Evolutionary conservation across 148 eudicot species (phyloP).

Genomic region (Cornus kousa): DNA sequence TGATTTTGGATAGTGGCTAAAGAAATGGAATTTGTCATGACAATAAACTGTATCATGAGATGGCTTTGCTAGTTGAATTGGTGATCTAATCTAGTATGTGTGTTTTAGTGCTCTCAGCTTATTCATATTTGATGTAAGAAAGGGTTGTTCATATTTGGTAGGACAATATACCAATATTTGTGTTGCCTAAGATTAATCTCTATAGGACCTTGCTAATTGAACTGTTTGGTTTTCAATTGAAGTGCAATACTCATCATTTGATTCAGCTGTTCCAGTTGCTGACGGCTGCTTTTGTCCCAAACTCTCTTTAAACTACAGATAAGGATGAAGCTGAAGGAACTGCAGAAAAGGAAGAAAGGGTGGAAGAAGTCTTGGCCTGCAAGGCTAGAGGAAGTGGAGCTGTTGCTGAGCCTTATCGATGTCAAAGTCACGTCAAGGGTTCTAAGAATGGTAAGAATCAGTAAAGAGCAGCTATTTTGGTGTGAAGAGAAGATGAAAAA

Average conservation of each 20-base stretch:
- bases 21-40: no score
- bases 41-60: background rate
- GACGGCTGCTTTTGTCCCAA: background rate
- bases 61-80: background rate
- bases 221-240: background rate
- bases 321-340: slow-evolving; percentile 75
- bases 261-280: background rate
- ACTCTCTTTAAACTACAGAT: slow-evolving; percentile 49
- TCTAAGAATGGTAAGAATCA: slow-evolving; percentile 60
- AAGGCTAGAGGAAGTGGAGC: slow-evolving; percentile 59
- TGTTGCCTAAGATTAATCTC: background rate
- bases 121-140: no score
- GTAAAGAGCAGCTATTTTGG: slow-evolving; percentile 85
- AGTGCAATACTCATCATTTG: background rate
- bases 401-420: slow-evolving; percentile 70
- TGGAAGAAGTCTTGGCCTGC: slow-evolving; percentile 79
- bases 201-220: background rate
- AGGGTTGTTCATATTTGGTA: no score
- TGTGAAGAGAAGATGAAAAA: slow-evolving; percentile 90
- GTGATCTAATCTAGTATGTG: no score
- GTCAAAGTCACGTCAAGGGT: slow-evolving; percentile 65
- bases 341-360: slow-evolving; percentile 65
- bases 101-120: no score
- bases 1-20: no score
- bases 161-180: background rate